These are phyloP conservation scores for Fagus sylvatica DNA, from an alignment of 306 rosid genomes.

Conservation along the genomic window DNA sequence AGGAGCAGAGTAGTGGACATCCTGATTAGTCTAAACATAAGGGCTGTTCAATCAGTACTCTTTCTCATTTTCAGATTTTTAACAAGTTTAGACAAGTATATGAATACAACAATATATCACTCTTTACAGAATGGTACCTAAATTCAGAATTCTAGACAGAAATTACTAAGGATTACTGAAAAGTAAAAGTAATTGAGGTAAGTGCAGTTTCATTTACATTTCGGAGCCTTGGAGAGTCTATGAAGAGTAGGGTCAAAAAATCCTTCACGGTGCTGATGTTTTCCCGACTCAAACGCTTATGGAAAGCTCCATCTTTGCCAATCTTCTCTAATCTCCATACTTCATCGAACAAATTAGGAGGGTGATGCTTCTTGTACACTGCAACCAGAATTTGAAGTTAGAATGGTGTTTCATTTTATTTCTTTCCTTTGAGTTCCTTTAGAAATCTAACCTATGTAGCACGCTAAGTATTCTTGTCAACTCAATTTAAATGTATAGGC, in stretches of 20 bases:
- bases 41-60: background rate
- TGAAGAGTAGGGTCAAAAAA: conserved; percentile 74
- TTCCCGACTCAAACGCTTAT: conserved; percentile 79
- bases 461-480: background rate
- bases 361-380: conserved; percentile 99
- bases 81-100: background rate
- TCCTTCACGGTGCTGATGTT: conserved; percentile 71
- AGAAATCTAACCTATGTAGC: conserved; percentile 5
- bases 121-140: background rate
- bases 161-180: background rate
- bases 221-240: conserved; percentile 80
- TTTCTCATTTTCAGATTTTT: background rate
- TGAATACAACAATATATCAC: background rate
- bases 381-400: conserved; percentile 34
- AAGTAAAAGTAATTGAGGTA: conserved; percentile 11
- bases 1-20: background rate
- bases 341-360: conserved; percentile 85
- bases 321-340: conserved; percentile 98
- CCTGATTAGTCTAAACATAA: background rate
- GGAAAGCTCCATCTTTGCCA: conserved; percentile 98
- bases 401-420: conserved; percentile 13
- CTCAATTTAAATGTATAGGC: background rate
- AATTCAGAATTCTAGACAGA: background rate
- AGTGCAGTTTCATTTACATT: conserved; percentile 51
- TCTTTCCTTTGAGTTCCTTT: conserved; percentile 18